Percentiles rank a stretch among this genome's conserved stretches.
These are phyloP conservation scores for Monotropa hypopitys DNA, from an alignment of 179 eudicot species.

Conservation along the genomic window DNA sequence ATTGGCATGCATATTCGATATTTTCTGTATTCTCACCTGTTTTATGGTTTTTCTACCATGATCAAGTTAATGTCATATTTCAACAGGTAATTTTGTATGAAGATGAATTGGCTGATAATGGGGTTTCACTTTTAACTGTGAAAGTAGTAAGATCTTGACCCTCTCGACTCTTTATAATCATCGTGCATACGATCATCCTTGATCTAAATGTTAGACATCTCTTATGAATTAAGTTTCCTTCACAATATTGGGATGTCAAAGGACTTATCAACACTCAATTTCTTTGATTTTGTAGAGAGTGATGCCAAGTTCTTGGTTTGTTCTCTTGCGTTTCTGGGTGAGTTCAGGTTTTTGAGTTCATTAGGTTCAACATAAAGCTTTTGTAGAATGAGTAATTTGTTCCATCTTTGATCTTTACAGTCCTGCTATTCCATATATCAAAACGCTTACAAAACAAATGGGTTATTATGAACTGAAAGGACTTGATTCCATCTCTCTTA, in stretches of 20 bases:
- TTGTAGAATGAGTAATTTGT: neutral
- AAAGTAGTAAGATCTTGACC: conserved; percentile 61
- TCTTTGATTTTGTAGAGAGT: conserved; percentile 54
- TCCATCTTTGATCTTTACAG: neutral
- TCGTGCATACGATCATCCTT: neutral
- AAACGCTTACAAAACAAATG: neutral
- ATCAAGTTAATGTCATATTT: conserved; percentile 5
- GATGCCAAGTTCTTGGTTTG: conserved; percentile 88
- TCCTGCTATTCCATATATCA: neutral
- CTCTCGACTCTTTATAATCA: neutral
- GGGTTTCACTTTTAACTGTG: conserved; percentile 73
- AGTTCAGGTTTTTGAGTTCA: conserved; percentile 17
- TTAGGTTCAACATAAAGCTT: neutral
- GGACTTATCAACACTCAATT: conserved; percentile 2
- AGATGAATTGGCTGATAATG: conserved; percentile 86
- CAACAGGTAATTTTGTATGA: conserved; percentile 77
- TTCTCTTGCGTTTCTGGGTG: conserved; percentile 89
- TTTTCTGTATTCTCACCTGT: conserved; percentile 5
- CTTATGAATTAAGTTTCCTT: neutral
- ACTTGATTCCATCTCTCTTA: conserved; percentile 16
- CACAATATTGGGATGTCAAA: neutral
- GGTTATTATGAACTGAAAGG: neutral
- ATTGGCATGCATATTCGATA: neutral
- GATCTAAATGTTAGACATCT: neutral
- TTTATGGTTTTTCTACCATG: neutral